Conservation (phyloP, 164 flowering plant genomes). For the Houttuynia cordata region DNA sequence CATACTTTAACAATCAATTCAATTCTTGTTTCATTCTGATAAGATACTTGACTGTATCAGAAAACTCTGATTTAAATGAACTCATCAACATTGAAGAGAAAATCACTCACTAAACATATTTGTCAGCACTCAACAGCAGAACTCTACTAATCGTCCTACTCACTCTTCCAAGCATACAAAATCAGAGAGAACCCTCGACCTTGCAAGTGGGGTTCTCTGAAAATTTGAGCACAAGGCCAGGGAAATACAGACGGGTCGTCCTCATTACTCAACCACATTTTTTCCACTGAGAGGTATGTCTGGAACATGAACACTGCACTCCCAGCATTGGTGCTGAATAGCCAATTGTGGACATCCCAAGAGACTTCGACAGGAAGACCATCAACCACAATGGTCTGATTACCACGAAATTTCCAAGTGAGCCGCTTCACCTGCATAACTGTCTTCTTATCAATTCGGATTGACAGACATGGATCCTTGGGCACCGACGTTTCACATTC, state of each 20-base stretch:
- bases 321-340: conserved; percentile 40
- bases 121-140: conserved; percentile 22
- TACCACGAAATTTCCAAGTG: conserved; percentile 38
- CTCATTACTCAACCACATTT: conserved; percentile 39
- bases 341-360: conserved; percentile 90
- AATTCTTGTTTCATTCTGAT: too few relatives aligned
- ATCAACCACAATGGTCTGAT: conserved; percentile 31
- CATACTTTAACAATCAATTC: too few relatives aligned
- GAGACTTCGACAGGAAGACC: conserved; percentile 55
- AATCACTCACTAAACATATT: conserved; percentile 28
- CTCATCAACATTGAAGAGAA: conserved; percentile 16
- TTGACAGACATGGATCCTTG: conserved; percentile 21
- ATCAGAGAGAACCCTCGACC: conserved; percentile 30
- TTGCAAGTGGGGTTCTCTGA: conserved; percentile 16
- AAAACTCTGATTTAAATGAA: conserved; percentile 9
- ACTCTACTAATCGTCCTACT: conserved; percentile 13
- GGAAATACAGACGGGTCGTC: conserved; percentile 11
- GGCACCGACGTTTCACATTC: conserved; percentile 20
- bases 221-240: conserved; percentile 21
- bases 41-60: too few relatives aligned
- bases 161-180: conserved; percentile 44
- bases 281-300: conserved; percentile 53
- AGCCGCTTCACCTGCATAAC: conserved; percentile 32
- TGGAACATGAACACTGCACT: conserved; percentile 82
- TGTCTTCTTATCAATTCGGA: conserved; percentile 24